Conservation (phyloP, 1,284 basidiomycete genomes). For the Melampsora abietis-canadensis region DNA sequence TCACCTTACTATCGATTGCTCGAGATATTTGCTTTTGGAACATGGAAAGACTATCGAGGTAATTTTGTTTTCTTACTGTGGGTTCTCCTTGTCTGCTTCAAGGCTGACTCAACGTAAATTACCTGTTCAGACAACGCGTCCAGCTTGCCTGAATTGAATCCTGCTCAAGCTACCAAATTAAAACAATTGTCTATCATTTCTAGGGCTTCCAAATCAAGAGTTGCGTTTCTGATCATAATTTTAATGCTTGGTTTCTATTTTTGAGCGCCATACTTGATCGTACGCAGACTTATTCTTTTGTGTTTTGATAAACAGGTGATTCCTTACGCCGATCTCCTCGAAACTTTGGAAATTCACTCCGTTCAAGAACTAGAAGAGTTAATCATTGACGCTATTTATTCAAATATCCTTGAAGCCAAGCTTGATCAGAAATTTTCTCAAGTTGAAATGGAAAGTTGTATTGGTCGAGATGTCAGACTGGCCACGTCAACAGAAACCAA, state of each 20-base stretch:
- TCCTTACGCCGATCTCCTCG: slow-evolving; percentile 66
- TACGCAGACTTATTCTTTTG: no score
- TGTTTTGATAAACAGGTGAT: slow-evolving; percentile 61
- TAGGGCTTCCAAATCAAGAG: slow-evolving; percentile 68
- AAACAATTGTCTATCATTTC: slow-evolving; percentile 87
- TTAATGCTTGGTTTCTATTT: no score
- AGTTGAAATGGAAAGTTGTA: slow-evolving; percentile 82
- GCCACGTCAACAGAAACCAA: not conserved
- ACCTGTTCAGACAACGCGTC: slow-evolving; percentile 63
- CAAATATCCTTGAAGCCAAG: slow-evolving; percentile 78
- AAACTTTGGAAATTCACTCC: slow-evolving; percentile 66
- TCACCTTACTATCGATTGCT: slow-evolving; percentile 58
- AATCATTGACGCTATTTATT: slow-evolving; percentile 91
- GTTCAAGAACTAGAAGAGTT: slow-evolving; percentile 87
- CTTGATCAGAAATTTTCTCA: slow-evolving; percentile 83
- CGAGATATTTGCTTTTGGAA: slow-evolving; percentile 82
- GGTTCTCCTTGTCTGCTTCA: not conserved
- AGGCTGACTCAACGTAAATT: not conserved
- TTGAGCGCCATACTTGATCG: no score
- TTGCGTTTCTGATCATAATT: slow-evolving; percentile 50
- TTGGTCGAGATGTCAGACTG: slow-evolving; percentile 78
- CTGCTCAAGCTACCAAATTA: slow-evolving; percentile 74
- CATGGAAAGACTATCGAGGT: slow-evolving; percentile 67
- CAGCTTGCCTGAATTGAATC: slow-evolving; percentile 65
- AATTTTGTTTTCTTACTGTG: not conserved